Percentiles rank a stretch among this genome's conserved stretches.
Conservation (phyloP, 2,329 filamentous ascomycete species). For the Talaromyces sp. region DNA sequence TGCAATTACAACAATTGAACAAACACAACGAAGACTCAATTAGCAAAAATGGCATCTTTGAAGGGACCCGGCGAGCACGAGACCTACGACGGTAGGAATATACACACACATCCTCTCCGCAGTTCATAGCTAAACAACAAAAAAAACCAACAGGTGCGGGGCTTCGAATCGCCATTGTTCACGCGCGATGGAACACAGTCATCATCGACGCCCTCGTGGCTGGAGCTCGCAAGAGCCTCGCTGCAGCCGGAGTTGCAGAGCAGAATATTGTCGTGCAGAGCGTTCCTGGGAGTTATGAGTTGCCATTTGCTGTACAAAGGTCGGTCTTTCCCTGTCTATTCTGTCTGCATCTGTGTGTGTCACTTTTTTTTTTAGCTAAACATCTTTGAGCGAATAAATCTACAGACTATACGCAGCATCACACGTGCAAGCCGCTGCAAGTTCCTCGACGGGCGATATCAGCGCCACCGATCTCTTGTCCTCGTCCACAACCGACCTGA, state of each 20-base stretch:
- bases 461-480: constrained; percentile 53
- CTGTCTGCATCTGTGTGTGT: neutral
- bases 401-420: constrained; percentile 74
- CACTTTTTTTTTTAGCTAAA: no score
- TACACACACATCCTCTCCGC: neutral
- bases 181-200: constrained; percentile 87
- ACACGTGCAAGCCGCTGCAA: constrained; percentile 69
- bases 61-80: constrained; percentile 59
- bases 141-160: constrained; percentile 48
- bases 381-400: neutral
- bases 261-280: constrained; percentile 84
- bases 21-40: neutral
- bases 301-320: constrained; percentile 85
- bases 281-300: constrained; percentile 90
- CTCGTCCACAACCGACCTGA: constrained; percentile 62
- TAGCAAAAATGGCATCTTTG: constrained; percentile 46
- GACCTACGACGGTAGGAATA: constrained; percentile 47
- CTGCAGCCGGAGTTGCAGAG: constrained; percentile 72
- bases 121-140: neutral
- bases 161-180: constrained; percentile 88
- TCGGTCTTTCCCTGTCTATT: constrained; percentile 26
- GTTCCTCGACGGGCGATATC: constrained; percentile 32
- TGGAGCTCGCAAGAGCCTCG: constrained; percentile 72
- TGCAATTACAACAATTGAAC: neutral
- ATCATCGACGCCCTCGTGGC: constrained; percentile 82